Evolutionary conservation across 2,329 filamentous ascomycete species (phyloP).

Genomic region (Colletotrichum camelliae): DNA sequence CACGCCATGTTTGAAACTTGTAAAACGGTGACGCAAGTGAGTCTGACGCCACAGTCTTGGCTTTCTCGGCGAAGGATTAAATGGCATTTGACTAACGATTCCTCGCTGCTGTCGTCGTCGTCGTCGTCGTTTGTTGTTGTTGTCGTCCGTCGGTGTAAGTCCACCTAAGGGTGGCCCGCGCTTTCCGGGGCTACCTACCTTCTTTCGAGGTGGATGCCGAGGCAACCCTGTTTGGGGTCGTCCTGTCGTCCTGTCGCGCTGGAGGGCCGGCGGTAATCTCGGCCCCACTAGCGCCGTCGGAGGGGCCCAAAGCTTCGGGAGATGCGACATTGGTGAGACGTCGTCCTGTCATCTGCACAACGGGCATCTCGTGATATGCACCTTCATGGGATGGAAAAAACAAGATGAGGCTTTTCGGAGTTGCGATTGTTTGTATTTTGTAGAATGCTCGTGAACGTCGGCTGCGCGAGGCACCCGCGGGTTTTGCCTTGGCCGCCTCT

Average conservation of each 20-base stretch:
- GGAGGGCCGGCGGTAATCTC: neutral
- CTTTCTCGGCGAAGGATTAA: neutral
- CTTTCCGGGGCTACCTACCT: neutral
- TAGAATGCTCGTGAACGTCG: neutral
- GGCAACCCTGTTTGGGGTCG: neutral
- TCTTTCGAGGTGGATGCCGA: neutral
- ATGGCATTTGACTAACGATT: neutral
- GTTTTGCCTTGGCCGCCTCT: too few species aligned
- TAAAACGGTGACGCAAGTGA: neutral
- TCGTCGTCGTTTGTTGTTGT: neutral
- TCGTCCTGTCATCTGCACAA: neutral
- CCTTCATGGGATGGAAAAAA: neutral
- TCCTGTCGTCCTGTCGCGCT: neutral
- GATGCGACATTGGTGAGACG: constrained; percentile 8
- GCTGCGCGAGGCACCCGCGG: too few species aligned
- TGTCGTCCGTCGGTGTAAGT: neutral
- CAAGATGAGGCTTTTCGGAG: neutral
- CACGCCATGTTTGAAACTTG: neutral
- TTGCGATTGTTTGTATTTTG: neutral
- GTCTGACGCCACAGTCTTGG: neutral
- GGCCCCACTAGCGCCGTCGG: neutral
- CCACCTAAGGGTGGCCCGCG: neutral
- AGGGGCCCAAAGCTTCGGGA: neutral
- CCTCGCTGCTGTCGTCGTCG: neutral
- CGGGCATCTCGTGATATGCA: neutral